A percentile compares a stretch with the other conserved stretches of the same genome.
Evolutionary conservation across 2,329 filamentous ascomycete species (phyloP).

Genomic region (Ophiostoma novo-ulmi): DNA sequence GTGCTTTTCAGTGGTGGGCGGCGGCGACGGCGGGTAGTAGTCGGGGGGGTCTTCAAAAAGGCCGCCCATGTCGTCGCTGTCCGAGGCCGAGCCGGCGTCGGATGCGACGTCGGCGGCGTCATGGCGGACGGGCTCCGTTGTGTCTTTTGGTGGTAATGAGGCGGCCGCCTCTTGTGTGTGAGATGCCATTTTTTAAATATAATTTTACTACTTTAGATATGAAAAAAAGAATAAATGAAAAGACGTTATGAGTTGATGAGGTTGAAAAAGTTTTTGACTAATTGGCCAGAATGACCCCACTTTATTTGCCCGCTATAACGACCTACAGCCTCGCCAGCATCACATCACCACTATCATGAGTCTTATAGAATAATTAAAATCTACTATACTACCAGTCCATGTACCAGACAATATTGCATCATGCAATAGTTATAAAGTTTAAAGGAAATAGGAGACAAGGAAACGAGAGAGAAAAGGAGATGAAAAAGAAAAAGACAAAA

Average conservation of each 20-base stretch:
- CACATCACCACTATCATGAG: neutral
- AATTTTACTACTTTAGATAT: neutral
- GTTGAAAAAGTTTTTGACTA: neutral
- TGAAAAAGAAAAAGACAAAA: neutral
- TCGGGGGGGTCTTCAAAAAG: slow-evolving; percentile 72
- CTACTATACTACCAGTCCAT: neutral
- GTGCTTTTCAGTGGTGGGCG: slow-evolving; percentile 68
- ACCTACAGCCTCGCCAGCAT: neutral
- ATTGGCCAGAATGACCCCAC: neutral
- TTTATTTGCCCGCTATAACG: neutral
- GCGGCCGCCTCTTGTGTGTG: slow-evolving; percentile 7
- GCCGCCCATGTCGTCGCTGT: slow-evolving; percentile 35
- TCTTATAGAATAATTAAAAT: neutral
- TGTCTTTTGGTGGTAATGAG: neutral
- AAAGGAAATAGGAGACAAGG: neutral
- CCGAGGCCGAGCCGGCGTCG: slow-evolving; percentile 28
- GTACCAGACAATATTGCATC: neutral
- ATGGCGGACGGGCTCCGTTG: slow-evolving; percentile 23
- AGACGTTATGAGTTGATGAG: neutral
- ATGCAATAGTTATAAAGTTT: neutral
- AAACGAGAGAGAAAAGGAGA: no score
- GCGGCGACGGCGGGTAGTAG: slow-evolving; percentile 72
- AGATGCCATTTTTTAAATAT: neutral
- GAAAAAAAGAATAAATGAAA: neutral
- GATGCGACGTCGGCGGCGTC: neutral